A percentile compares a stretch with the other conserved stretches of the same genome.
Conservation (phyloP, 164 flowering plant genomes). For the Magnolia changhungtana region DNA sequence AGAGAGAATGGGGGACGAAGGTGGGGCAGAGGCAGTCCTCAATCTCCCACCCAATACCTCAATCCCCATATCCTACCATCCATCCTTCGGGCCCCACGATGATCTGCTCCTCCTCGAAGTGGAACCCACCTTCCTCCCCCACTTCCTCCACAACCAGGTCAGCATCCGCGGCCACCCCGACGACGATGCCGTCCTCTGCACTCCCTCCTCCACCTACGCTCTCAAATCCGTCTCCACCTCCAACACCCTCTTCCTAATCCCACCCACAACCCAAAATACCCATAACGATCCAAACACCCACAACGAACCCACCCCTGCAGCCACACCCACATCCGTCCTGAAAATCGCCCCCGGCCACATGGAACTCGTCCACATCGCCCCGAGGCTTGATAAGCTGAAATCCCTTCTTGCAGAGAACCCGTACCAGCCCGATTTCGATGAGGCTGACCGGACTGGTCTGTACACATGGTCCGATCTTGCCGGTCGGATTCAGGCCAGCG, state of each 20-base stretch:
- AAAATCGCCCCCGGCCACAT: constrained; percentile 70
- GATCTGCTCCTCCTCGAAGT: constrained; percentile 82
- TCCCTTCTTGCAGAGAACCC: constrained; percentile 51
- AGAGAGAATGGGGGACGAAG: constrained; percentile 3
- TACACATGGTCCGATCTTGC: constrained; percentile 76
- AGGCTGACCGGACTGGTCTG: constrained; percentile 22
- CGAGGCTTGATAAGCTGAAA: constrained; percentile 70
- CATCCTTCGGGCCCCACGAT: constrained; percentile 65
- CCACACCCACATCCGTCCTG: constrained; percentile 39
- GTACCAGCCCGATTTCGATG: constrained; percentile 39
- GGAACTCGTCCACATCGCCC: constrained; percentile 85
- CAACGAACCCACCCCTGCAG: constrained; percentile 3
- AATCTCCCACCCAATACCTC: constrained; percentile 55
- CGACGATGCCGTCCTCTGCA: constrained; percentile 91
- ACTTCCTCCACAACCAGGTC: constrained; percentile 61
- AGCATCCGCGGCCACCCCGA: constrained; percentile 65
- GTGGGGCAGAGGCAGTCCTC: constrained; percentile 69
- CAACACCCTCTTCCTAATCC: constrained; percentile 75
- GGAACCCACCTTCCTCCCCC: constrained; percentile 71
- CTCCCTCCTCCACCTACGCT: constrained; percentile 71
- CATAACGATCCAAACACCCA: constrained; percentile 14
- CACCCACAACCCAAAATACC: constrained; percentile 38
- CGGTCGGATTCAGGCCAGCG: constrained; percentile 76
- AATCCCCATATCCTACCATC: constrained; percentile 59
- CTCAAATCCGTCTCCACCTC: constrained; percentile 84